Conservation (phyloP, 169 alveolate species). For the Babesia gibsoni region DNA sequence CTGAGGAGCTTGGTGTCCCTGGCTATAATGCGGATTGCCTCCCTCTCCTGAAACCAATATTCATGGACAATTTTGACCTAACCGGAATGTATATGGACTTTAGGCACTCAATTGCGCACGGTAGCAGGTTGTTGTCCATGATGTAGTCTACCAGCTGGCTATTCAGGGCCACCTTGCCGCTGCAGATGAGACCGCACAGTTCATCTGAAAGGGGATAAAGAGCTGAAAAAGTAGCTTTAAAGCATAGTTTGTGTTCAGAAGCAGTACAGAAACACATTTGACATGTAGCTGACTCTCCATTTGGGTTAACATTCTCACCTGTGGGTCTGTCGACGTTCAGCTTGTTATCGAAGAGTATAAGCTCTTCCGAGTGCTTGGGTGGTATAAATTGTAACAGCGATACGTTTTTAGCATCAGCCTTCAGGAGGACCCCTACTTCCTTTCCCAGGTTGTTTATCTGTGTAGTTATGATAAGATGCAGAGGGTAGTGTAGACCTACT, state of each 20-base stretch:
- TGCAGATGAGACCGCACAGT: conserved; percentile 14
- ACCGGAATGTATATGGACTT: conserved; percentile 45
- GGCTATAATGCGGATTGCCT: conserved; percentile 16
- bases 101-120: conserved; percentile 53
- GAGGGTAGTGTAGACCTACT: not conserved
- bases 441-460: not conserved
- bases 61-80: not conserved
- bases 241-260: no score
- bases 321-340: not conserved
- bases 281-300: no score
- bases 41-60: conserved; percentile 14
- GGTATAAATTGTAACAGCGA: not conserved
- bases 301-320: no score
- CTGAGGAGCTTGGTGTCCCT: conserved; percentile 35
- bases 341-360: not conserved
- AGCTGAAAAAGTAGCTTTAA: no score
- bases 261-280: no score
- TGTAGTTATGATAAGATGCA: not conserved
- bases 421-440: not conserved
- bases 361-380: not conserved
- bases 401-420: not conserved
- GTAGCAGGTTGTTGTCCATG: conserved; percentile 18
- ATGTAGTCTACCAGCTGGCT: conserved; percentile 47
- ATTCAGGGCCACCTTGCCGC: conserved; percentile 29
- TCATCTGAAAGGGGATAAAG: conserved; percentile 22